phyloP scores from a whole-genome alignment of 768 basidiomycete genomes.

The Clavulina sp. region DNA sequence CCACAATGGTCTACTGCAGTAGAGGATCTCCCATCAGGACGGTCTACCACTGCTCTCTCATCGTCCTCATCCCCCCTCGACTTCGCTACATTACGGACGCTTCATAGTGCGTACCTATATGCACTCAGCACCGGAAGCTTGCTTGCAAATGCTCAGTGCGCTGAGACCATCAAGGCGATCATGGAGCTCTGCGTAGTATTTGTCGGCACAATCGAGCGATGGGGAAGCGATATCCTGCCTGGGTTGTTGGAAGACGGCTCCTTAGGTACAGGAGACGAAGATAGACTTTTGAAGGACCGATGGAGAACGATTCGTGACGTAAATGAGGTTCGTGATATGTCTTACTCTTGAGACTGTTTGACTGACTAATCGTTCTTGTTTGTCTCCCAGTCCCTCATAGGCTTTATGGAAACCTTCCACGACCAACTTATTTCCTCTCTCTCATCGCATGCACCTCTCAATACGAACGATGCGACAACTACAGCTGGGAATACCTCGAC shows the following conservation, averaged over 20 bases:
- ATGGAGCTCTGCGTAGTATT: constrained; percentile 75
- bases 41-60: background rate
- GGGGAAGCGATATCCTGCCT: constrained; percentile 83
- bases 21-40: background rate
- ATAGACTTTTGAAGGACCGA: constrained; percentile 52
- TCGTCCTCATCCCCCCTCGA: constrained; percentile 30
- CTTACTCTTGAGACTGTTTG: background rate
- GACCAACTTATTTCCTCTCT: constrained; percentile 61
- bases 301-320: constrained; percentile 53
- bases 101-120: constrained; percentile 69
- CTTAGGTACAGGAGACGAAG: constrained; percentile 33
- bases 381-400: constrained; percentile 39
- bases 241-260: constrained; percentile 71
- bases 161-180: constrained; percentile 47
- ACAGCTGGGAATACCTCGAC: constrained; percentile 33
- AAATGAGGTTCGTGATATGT: constrained; percentile 38
- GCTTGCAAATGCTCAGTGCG: constrained; percentile 45
- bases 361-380: constrained; percentile 8
- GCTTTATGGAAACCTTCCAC: constrained; percentile 57
- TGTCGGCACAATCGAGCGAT: constrained; percentile 74
- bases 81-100: constrained; percentile 68
- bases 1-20: constrained; percentile 1
- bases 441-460: constrained; percentile 51
- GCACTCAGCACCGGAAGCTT: constrained; percentile 65
- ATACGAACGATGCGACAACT: constrained; percentile 41